Conservation (phyloP, 306 rosid genomes). For the Herpetospermum pedunculosum region DNA sequence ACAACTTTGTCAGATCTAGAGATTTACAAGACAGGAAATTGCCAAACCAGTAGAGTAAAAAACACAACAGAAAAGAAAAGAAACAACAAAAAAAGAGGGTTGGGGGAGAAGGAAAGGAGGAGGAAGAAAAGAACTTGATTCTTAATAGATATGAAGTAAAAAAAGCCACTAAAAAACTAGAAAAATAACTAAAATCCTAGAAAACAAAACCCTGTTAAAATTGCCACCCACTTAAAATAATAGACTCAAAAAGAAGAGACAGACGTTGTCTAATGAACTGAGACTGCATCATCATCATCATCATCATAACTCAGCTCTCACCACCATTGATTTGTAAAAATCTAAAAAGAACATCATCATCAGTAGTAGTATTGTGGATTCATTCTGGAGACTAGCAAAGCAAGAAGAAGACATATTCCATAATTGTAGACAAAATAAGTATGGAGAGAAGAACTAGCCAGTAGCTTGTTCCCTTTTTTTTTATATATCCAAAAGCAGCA, state of each 20-base stretch:
- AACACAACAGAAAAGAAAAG: neutral
- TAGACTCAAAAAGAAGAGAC: conserved; percentile 24
- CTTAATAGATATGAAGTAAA: neutral
- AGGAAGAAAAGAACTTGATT: conserved; percentile 12
- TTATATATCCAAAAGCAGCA: conserved; percentile 13
- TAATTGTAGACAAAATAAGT: conserved; percentile 17
- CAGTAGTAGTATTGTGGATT: conserved; percentile 3
- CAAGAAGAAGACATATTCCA: conserved; percentile 15
- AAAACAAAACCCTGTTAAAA: conserved; percentile 53
- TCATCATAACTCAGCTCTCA: conserved; percentile 16
- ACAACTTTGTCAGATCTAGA: conserved; percentile 39
- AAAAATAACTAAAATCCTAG: conserved; percentile 41
- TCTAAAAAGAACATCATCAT: conserved; percentile 7
- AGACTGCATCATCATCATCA: conserved; percentile 29
- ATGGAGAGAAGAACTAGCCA: conserved; percentile 15
- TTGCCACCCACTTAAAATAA: conserved; percentile 46
- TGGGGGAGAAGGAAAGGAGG: too few relatives aligned
- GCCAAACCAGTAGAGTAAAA: conserved; percentile 17
- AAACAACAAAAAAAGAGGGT: neutral
- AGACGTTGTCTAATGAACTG: conserved; percentile 21
- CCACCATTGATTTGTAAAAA: conserved; percentile 13
- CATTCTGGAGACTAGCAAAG: conserved; percentile 13
- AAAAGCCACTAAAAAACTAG: neutral
- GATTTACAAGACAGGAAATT: conserved; percentile 76
- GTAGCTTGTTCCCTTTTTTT: conserved; percentile 20